A percentile compares a stretch with the other conserved stretches of the same genome.
phyloP scores from a whole-genome alignment of 2,329 filamentous ascomycete genomes.

The Phyllosticta capitalensis region DNA sequence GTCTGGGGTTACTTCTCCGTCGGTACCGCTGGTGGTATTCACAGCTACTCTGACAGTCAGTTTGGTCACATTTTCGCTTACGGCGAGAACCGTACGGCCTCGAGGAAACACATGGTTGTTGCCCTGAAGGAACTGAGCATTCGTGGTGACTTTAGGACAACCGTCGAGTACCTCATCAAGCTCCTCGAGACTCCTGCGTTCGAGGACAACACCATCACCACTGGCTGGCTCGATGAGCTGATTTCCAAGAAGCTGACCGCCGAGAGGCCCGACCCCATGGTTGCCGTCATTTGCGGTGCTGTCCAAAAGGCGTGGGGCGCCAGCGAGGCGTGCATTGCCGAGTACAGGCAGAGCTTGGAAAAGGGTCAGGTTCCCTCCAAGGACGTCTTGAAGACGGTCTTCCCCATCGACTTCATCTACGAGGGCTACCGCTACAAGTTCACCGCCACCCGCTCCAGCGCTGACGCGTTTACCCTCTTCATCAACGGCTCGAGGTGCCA shows the following conservation, averaged over 20 bases:
- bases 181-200: constrained; percentile 96
- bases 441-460: constrained; percentile 83
- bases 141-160: constrained; percentile 97
- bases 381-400: constrained; percentile 94
- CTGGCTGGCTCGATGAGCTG: constrained; percentile 95
- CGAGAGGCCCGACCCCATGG: constrained; percentile 83
- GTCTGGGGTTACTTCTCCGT: constrained; percentile 99
- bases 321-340: constrained; percentile 78
- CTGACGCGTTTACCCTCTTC: constrained; percentile 94
- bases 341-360: constrained; percentile 82
- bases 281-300: constrained; percentile 92
- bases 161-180: constrained; percentile 98
- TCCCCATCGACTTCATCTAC: constrained; percentile 97
- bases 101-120: constrained; percentile 98
- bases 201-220: constrained; percentile 98
- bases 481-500: constrained; percentile 97
- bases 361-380: constrained; percentile 96
- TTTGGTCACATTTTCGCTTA: constrained; percentile 99
- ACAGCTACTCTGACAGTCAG: constrained; percentile 98
- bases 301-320: constrained; percentile 90
- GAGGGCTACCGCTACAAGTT: constrained; percentile 96
- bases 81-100: constrained; percentile 92
- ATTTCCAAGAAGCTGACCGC: constrained; percentile 97
- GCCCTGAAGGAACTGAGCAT: constrained; percentile 98
- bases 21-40: constrained; percentile 89